Base-by-base conservation (phyloP, 306 rosid genomes). In the Echinosophora koreensis region DNA sequence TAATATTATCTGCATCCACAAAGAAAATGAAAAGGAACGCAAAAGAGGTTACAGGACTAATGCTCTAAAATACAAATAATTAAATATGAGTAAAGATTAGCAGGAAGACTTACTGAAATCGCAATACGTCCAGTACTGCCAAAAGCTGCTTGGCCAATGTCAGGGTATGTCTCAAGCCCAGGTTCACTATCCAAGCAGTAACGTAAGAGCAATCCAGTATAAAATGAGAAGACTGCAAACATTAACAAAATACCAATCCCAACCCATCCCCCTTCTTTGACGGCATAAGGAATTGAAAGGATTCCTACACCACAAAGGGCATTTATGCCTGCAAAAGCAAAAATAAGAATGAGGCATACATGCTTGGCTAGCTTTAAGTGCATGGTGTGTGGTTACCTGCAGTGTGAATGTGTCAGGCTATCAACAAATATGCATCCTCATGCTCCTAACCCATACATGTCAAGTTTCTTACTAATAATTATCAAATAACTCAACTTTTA, bases 231-330 rank as follows among this genome's bases (percentile, higher is more conserved):
- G 42, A 68, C 47, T 30, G 97, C 89, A 84, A 87, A 96, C 8
- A 90, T 11, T 6, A 92, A 65, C 86, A 96, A 81, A 16, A 93
- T 15, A 3, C 67, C 61, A 62, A 96, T 83, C 67, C 93, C 97
- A 73, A 46, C 5, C 99, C 99, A 96, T 73, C 99, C 99, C 66
- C 99, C 97, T 88, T 96, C 88, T 76, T 73, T 69, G 46, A 54
- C 78, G 2, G 99, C 99, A 74, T 84, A 92, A 47, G 99, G 97
- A 37, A 92, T 88, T 1, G 98, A 89, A 62, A 96, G 96, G 77
- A 96, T 84, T 77, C 99, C 99, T 28, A 96, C 93, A 2, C 99
- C 99, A 74, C 98, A 96, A 12, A 96, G 84, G 32, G 91, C 99
- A 83, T 96, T 96, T 42, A 96, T 91, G 7, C 99, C 99, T 95